These are phyloP conservation scores for Umbelopsis sp. DNA, from an alignment of 371 early-diverging fungal species.

Conservation along the genomic window DNA sequence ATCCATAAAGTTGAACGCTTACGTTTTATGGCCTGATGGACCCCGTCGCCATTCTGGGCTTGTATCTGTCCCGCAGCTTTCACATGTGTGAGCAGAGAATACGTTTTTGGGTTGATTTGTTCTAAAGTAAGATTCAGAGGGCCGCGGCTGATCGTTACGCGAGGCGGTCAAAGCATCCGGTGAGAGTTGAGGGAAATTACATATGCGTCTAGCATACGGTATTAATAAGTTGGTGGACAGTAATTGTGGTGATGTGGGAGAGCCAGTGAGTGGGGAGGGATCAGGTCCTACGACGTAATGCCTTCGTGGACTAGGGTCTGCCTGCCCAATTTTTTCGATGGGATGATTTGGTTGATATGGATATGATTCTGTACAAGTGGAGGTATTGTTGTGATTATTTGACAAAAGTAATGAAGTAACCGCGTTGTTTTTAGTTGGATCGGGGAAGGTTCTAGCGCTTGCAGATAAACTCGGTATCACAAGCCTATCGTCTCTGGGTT, in stretches of 20 bases:
- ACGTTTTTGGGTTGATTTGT: constrained; percentile 24
- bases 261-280: background rate
- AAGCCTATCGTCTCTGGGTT: background rate
- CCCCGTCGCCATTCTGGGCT: constrained; percentile 58
- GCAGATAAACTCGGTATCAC: background rate
- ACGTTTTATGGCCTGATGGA: constrained; percentile 56
- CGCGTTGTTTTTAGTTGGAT: background rate
- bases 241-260: background rate
- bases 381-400: constrained; percentile 2
- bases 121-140: constrained; percentile 14
- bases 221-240: constrained; percentile 18
- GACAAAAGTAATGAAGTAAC: background rate
- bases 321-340: background rate
- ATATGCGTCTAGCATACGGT: constrained; percentile 25
- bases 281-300: background rate
- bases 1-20: constrained; percentile 11
- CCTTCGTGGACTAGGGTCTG: background rate
- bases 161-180: constrained; percentile 17
- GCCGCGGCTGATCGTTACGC: constrained; percentile 18
- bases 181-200: constrained; percentile 16
- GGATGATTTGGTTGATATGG: background rate
- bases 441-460: background rate
- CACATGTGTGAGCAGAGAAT: constrained; percentile 26
- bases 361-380: constrained; percentile 15
- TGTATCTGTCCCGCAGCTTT: constrained; percentile 48